Percentiles rank a stretch among this genome's conserved stretches.
Conservation (phyloP, 176 grass and related monocot species). For the Musa schizocarpa region DNA sequence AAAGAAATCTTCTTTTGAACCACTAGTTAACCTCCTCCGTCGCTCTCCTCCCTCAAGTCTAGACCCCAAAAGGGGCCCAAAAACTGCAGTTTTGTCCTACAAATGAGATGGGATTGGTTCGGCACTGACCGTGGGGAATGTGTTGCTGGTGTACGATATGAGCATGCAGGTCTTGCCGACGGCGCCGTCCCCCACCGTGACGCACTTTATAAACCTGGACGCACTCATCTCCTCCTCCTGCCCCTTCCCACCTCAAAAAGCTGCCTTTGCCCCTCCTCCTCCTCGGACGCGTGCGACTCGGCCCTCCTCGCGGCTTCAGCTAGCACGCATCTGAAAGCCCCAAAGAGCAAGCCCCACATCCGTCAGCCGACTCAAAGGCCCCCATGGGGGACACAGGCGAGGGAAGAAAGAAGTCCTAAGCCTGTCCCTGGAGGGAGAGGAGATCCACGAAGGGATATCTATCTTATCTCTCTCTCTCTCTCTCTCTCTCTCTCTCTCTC, state of each 20-base stretch:
- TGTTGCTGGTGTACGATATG: constrained; percentile 16
- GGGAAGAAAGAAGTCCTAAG: not conserved
- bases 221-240: not conserved
- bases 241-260: not conserved
- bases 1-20: no score
- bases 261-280: not conserved
- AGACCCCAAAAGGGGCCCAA: not conserved
- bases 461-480: no score
- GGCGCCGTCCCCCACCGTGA: constrained; percentile 16
- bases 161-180: constrained; percentile 16
- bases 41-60: not conserved
- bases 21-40: not conserved
- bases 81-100: not conserved
- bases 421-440: not conserved
- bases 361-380: not conserved
- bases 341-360: constrained; percentile 1
- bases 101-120: not conserved
- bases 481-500: not conserved
- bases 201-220: constrained; percentile 14
- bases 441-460: constrained; percentile 7
- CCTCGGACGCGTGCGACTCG: not conserved
- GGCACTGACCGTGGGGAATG: constrained; percentile 10
- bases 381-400: not conserved
- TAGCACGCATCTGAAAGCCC: constrained; percentile 8
- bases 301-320: constrained; percentile 2